Conservation (phyloP, 768 basidiomycete genomes). For the Lepiota subincarnata region DNA sequence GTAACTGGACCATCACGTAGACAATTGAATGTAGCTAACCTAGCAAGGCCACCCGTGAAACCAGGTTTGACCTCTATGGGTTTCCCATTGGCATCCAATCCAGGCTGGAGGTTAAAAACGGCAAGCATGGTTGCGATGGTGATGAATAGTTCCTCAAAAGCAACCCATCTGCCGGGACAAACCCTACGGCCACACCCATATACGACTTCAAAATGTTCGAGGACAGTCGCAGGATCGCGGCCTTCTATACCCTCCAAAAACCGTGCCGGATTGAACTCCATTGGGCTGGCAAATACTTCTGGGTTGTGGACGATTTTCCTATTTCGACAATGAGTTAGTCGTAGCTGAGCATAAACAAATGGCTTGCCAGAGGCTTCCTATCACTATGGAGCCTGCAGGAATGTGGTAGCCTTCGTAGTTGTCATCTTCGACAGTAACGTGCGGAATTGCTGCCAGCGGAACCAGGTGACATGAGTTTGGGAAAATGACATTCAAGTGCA, state of each 20-base stretch:
- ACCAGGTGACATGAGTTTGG: too few species aligned
- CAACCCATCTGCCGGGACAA: slow-evolving; percentile 30
- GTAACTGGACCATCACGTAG: too few species aligned
- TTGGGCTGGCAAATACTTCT: not conserved
- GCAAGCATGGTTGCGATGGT: slow-evolving; percentile 25
- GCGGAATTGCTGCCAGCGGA: not conserved
- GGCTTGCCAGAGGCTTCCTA: too few species aligned
- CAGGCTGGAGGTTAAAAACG: slow-evolving; percentile 14
- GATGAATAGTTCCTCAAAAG: slow-evolving; percentile 30
- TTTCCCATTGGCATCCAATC: not conserved
- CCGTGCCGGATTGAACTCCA: slow-evolving; percentile 8
- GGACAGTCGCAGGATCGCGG: slow-evolving; percentile 4
- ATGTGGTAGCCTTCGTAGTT: too few species aligned
- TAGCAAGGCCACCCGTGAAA: too few species aligned
- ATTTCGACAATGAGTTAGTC: too few species aligned
- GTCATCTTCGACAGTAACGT: too few species aligned
- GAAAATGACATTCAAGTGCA: not conserved
- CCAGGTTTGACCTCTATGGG: too few species aligned
- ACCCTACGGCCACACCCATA: slow-evolving; percentile 28
- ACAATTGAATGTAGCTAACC: too few species aligned
- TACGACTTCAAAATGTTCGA: slow-evolving; percentile 17
- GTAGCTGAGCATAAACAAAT: too few species aligned
- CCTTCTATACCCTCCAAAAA: not conserved
- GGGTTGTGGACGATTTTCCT: too few species aligned
- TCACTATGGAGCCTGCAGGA: too few species aligned